phyloP scores from a whole-genome alignment of 352 stramenopile species.

The Peronospora farinosa region DNA sequence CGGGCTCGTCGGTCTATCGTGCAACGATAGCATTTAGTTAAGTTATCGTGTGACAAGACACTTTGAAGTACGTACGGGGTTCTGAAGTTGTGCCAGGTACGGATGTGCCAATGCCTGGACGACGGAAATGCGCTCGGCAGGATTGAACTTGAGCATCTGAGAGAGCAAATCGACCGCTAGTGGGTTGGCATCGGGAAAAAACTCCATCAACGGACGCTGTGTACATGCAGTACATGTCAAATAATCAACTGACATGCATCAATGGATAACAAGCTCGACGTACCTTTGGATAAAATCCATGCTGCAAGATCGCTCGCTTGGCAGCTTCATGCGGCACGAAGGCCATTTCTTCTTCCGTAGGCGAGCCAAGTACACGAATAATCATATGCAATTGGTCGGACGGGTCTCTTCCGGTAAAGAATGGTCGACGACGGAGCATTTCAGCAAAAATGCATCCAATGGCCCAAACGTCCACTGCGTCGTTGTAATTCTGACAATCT shows the following conservation, averaged over 20 bases:
- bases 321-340: conserved; percentile 94
- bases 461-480: conserved; percentile 93
- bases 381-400: conserved; percentile 85
- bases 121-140: conserved; percentile 89
- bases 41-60: not conserved
- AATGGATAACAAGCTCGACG: not conserved
- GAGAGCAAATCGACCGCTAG: conserved; percentile 84
- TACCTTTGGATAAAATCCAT: conserved; percentile 82
- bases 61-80: conserved; percentile 45
- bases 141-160: conserved; percentile 91
- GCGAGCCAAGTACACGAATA: conserved; percentile 89
- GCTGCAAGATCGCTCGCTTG: conserved; percentile 76
- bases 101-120: conserved; percentile 86
- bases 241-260: conserved; percentile 1
- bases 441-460: conserved; percentile 99
- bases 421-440: conserved; percentile 93
- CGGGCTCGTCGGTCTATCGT: conserved; percentile 77
- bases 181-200: conserved; percentile 82
- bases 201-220: conserved; percentile 64
- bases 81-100: conserved; percentile 88
- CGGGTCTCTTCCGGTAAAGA: conserved; percentile 78
- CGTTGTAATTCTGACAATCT: conserved; percentile 94
- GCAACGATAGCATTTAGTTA: conserved; percentile 3
- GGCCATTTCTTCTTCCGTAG: conserved; percentile 91
- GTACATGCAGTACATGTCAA: not conserved